Percentiles rank a stretch among this genome's conserved stretches.
Conservation (phyloP, 1,139 yeast genomes). For the Magnusiomyces tetraspermus region DNA sequence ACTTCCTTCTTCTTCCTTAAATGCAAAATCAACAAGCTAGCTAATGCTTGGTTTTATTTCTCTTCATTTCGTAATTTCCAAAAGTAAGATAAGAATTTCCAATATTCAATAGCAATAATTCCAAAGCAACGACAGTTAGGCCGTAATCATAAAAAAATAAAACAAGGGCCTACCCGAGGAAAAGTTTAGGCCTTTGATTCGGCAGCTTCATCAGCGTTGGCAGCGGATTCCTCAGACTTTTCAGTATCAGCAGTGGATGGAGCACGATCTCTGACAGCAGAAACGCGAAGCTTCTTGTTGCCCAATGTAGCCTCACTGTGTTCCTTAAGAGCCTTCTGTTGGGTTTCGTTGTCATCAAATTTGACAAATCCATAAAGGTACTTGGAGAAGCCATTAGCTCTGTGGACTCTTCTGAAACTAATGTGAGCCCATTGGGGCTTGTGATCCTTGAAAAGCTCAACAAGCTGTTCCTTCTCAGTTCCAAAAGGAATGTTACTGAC, state of each 20-base stretch:
- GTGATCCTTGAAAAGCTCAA: constrained; percentile 22
- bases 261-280: constrained; percentile 17
- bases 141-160: background rate
- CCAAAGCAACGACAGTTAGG: background rate
- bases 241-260: constrained; percentile 1
- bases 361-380: constrained; percentile 44
- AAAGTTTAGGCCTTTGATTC: background rate
- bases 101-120: background rate
- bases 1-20: no score
- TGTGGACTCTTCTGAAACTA: constrained; percentile 1
- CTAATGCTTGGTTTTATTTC: no score
- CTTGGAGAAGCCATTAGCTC: constrained; percentile 5
- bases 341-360: constrained; percentile 38
- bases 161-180: background rate
- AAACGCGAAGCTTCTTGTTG: constrained; percentile 27
- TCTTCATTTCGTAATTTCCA: no score
- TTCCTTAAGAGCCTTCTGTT: constrained; percentile 38
- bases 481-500: constrained; percentile 39
- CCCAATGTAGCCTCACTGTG: constrained; percentile 35
- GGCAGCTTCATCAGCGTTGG: background rate
- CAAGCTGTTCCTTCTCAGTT: constrained; percentile 26
- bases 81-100: no score
- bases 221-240: background rate
- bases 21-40: no score
- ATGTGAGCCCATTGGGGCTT: constrained; percentile 17